A percentile compares a stretch with the other conserved stretches of the same genome.
Conservation (phyloP, 225 moss, liverwort and hornwort species). For the Polytrichum formosum region DNA sequence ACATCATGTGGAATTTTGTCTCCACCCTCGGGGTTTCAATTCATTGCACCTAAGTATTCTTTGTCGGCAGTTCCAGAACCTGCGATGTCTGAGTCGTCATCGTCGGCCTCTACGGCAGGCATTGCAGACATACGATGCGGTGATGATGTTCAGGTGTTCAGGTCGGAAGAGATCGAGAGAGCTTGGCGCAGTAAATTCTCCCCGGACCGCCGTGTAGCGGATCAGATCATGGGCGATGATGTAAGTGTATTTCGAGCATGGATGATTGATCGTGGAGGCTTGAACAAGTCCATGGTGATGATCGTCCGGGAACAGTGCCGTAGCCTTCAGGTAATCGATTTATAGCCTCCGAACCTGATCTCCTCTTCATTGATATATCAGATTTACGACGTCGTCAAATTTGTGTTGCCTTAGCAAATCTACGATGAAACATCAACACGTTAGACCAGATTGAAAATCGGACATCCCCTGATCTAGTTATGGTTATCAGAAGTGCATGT, state of each 20-base stretch:
- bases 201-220: constrained; percentile 6
- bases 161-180: constrained; percentile 19
- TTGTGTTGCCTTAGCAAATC: too few relatives aligned
- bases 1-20: too few relatives aligned
- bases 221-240: constrained; percentile 13
- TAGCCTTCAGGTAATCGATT: constrained; percentile 17
- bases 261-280: constrained; percentile 4
- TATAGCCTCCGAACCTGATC: background rate
- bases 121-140: background rate
- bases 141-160: constrained; percentile 14
- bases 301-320: constrained; percentile 21
- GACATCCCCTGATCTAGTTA: too few relatives aligned
- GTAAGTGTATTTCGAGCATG: constrained; percentile 20
- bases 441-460: too few relatives aligned
- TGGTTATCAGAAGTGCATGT: too few relatives aligned
- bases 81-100: too few relatives aligned
- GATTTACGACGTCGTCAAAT: too few relatives aligned
- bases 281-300: constrained; percentile 13
- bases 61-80: too few relatives aligned
- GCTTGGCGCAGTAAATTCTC: constrained; percentile 9
- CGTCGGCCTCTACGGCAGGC: background rate
- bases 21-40: too few relatives aligned
- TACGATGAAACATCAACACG: too few relatives aligned
- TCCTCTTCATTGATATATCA: background rate
- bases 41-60: too few relatives aligned